Base-by-base conservation (phyloP, 2,329 filamentous ascomycete species). In the Trichoderma sp. region DNA sequence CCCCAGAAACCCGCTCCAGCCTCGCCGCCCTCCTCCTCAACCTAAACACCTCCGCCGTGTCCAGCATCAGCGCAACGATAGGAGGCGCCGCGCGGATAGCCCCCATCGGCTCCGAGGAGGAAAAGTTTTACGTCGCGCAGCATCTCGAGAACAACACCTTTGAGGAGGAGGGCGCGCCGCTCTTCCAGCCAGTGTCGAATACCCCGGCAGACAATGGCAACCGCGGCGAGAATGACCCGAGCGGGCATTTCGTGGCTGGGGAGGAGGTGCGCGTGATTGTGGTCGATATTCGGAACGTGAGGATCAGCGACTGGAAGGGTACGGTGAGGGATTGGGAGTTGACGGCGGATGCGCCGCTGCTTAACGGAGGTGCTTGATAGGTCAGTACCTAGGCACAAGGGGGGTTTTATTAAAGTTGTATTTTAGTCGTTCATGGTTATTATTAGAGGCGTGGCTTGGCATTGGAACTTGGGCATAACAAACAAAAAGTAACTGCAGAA, bases 281-380 rank as follows among this genome's bases (percentile, higher is more conserved):
- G 6, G 96, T 98, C 8, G 88, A 87, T 74, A 93, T 98, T 74
- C 87, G 86, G 75, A 92, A 94, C 77, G 94, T 96, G 60, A 87
- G 94, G 75, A 96, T 96, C 75, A 94, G 92, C 73, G 96, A 97
- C 79, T 97, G 92, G 92, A 97, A 97, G 83, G 95, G 96, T n/a
- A 88, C 89, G 16, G 93, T 98, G 5, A 88, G 91, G 75, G 95
- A 98, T 77, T 98, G 84, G 82, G 85, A 85, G 1, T 76, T 88
- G 70, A 79, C 80, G 3, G 77, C 81, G n/a, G 77, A 77, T 33
- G 77, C 69, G 4, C 70, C 72, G 1, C 67, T 77, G 24, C 75
- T 84, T 13, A 86, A 87, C 68, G 84, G 85, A 5, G 72, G 77
- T 37, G 73, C 75, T 68, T 80, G 72, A 71, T 31, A 35, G 16